Conservation (phyloP, 805 yeast species). For the Maudiozyma turicensis region DNA sequence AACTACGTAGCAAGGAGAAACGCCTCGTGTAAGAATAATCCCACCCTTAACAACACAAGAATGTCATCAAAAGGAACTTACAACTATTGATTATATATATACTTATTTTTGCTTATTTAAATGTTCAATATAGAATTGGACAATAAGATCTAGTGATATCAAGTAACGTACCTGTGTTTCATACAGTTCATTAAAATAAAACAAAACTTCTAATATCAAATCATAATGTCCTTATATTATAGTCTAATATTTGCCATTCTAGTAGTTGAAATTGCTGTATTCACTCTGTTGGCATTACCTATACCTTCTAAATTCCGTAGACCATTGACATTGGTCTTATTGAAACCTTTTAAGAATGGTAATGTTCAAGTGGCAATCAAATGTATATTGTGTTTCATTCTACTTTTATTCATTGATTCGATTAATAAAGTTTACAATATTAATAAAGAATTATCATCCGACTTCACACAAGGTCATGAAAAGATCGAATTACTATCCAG, state of each 20-base stretch:
- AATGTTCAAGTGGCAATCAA: conserved; percentile 69
- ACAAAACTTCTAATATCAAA: background rate
- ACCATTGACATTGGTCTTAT: conserved; percentile 50
- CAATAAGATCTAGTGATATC: no score
- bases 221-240: conserved; percentile 24
- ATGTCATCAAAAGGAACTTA: no score
- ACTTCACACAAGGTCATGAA: conserved; percentile 32
- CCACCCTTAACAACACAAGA: no score
- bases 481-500: conserved; percentile 82
- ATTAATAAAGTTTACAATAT: conserved; percentile 73
- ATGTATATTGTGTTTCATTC: conserved; percentile 74
- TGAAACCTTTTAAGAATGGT: conserved; percentile 61
- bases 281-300: conserved; percentile 76
- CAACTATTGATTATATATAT: no score
- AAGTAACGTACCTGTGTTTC: background rate
- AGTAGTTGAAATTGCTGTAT: conserved; percentile 66
- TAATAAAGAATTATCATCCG: conserved; percentile 40
- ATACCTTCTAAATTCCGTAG: conserved; percentile 68
- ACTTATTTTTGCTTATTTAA: no score
- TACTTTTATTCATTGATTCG: conserved; percentile 78
- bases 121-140: no score
- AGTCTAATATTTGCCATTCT: conserved; percentile 60
- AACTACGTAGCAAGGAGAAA: no score
- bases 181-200: background rate
- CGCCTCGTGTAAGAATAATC: background rate